These are phyloP conservation scores for Austroboletus sp. DNA, from an alignment of 1,284 basidiomycete species.

Conservation along the genomic window DNA sequence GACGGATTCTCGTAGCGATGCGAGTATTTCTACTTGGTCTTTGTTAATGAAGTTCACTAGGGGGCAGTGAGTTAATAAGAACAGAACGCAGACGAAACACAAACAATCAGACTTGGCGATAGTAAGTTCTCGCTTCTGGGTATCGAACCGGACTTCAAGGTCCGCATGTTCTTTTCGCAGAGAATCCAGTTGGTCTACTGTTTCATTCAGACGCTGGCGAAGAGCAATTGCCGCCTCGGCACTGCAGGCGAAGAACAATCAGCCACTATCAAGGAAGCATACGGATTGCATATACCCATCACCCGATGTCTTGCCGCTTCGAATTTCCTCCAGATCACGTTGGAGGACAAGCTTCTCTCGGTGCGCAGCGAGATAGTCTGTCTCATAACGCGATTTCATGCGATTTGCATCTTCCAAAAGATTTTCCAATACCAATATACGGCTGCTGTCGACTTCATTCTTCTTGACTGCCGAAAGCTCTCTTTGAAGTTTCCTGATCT, in stretches of 20 bases:
- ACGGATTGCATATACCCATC: conserved; percentile 57
- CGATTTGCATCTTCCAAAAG: conserved; percentile 85
- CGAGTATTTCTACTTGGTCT: conserved; percentile 77
- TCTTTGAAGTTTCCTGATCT: conserved; percentile 75
- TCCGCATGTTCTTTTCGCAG: conserved; percentile 64
- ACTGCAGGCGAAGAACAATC: conserved; percentile 35
- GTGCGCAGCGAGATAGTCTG: conserved; percentile 81
- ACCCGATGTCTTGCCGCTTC: conserved; percentile 74
- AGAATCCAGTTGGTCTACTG: conserved; percentile 73
- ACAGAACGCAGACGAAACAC: conserved; percentile 27
- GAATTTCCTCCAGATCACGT: conserved; percentile 81
- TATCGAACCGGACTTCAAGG: conserved; percentile 67
- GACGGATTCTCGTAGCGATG: conserved; percentile 78
- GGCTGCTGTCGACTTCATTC: conserved; percentile 69
- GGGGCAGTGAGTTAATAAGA: conserved; percentile 1
- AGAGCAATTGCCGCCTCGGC: conserved; percentile 83
- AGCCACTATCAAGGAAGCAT: conserved; percentile 5
- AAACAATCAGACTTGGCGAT: conserved; percentile 82
- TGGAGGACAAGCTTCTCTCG: conserved; percentile 77
- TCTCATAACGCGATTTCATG: conserved; percentile 85
- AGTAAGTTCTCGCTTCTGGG: conserved; percentile 64
- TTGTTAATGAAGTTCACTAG: conserved; percentile 79
- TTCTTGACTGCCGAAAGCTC: conserved; percentile 71
- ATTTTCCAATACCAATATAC: conserved; percentile 80
- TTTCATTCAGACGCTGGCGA: conserved; percentile 81